These are phyloP conservation scores for Syzygium aqueum DNA, from an alignment of 345 rosid genomes.

Conservation along the genomic window DNA sequence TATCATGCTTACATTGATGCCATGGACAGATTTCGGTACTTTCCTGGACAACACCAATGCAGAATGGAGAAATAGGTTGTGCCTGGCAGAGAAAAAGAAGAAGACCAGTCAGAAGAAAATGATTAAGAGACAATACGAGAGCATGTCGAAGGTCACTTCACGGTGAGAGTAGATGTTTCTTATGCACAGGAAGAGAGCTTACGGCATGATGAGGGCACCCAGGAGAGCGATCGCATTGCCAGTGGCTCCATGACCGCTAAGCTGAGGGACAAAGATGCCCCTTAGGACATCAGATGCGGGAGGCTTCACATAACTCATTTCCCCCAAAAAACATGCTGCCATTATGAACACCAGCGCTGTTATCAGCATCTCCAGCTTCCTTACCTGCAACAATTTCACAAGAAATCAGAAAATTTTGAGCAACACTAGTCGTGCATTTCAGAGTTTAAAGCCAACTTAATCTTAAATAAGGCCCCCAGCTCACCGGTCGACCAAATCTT, in stretches of 20 bases:
- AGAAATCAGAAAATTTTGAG: neutral
- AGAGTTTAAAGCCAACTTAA: neutral
- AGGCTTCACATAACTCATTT: constrained; percentile 33
- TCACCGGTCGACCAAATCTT: too few species aligned
- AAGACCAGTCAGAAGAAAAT: neutral
- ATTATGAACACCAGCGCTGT: constrained; percentile 29
- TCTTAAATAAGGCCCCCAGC: neutral
- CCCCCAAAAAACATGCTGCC: constrained; percentile 36
- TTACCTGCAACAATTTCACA: constrained; percentile 13
- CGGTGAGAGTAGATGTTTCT: neutral
- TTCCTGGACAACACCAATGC: constrained; percentile 39
- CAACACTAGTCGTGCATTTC: neutral
- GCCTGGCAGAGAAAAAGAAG: constrained; percentile 10
- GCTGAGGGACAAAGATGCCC: constrained; percentile 43
- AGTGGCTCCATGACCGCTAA: constrained; percentile 26
- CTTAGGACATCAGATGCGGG: constrained; percentile 27
- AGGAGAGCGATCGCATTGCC: constrained; percentile 36
- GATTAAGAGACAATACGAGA: neutral
- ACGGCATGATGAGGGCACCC: constrained; percentile 50
- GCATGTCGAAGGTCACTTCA: neutral
- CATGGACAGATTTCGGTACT: constrained; percentile 35
- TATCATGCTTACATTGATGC: constrained; percentile 32
- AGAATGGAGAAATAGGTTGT: constrained; percentile 43
- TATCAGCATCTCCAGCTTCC: constrained; percentile 38
- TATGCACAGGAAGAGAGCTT: neutral